Base-by-base conservation (phyloP, 2,329 filamentous ascomycete species). In the Huntiella bhutanensis region DNA sequence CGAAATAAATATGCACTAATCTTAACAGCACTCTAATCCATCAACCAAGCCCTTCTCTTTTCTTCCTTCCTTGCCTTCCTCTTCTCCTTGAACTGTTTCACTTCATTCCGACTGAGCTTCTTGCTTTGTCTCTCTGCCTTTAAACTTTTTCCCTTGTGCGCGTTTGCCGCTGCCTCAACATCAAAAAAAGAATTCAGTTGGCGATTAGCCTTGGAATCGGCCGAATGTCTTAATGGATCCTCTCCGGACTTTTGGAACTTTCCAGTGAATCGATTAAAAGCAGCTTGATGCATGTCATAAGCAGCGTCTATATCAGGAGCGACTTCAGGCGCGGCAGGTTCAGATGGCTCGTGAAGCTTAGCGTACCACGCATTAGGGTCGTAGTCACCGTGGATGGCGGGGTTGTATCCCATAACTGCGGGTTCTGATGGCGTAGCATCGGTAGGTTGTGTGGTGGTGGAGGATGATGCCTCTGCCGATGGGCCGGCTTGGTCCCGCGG, bases 111-210 rank as follows among this genome's bases (percentile, higher is more conserved):
- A 48, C 67, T 80, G 17, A 88, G 70, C 62, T 84, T 86, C 71
- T 91, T 87, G 46, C 78, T 77, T 49, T 82, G 78, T 47, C 91
- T 72, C 67, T 98, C 91, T 2, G 86, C 91, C 63, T 88, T 92
- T 49, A 98, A 66, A 57, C 87, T 95, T 49, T 80, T 75, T 2
- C 91, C 91, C 55, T 94, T 80, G 57, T 98, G 87, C 49, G 75
- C 75, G 58, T 93, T 95, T 4, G 87, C 88, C 3, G 86, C 87
- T 4, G 86, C 83, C 60, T 96, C 87, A 38, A 95, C 87, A 58
- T 98, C 88, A 60, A 96, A 98, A 63, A 80, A 96, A 36, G 86
- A 83, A 57, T 83, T 82, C 81, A 96, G 82, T 64, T 96, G 91
- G 39, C 91, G 71, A 44, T 69, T 71, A 50, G 80, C 80, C 68